Conservation (phyloP, 176 grass and related monocot genomes). For the Rhipidocladum racemiflorum region DNA sequence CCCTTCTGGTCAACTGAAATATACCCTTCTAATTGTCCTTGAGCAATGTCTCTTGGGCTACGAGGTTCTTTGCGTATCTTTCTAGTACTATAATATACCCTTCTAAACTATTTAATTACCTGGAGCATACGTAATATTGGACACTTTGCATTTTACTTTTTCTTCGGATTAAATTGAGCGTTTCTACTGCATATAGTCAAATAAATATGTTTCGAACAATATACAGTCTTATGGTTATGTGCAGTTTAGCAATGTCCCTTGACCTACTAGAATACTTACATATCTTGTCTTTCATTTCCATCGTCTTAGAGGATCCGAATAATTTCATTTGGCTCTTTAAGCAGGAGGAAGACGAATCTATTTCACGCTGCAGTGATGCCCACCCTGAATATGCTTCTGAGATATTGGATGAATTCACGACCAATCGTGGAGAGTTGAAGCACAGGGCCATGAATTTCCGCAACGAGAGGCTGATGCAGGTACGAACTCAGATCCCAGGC, state of each 20-base stretch:
- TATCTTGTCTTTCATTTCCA: neutral
- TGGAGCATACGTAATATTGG: neutral
- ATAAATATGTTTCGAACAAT: neutral
- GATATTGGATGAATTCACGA: constrained; percentile 78
- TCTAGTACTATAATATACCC: neutral
- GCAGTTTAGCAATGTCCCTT: neutral
- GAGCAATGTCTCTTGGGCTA: neutral
- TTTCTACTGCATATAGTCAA: neutral
- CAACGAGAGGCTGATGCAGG: constrained; percentile 44
- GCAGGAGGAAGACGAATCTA: constrained; percentile 46
- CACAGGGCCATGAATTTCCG: constrained; percentile 52
- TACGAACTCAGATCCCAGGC: neutral
- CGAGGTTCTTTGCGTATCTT: neutral
- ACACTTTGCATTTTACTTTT: neutral
- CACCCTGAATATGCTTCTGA: constrained; percentile 51
- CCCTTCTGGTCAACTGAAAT: no score
- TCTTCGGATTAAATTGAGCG: neutral
- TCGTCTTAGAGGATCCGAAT: constrained; percentile 13
- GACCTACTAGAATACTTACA: neutral
- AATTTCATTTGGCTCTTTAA: neutral
- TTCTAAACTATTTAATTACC: neutral
- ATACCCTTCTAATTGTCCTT: neutral
- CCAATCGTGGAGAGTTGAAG: constrained; percentile 70
- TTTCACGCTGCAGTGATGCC: constrained; percentile 1
- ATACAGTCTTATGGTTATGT: neutral